Percentiles rank a stretch among this genome's conserved stretches.
phyloP scores from a whole-genome alignment of 257 asterid species.

The Rehmannia glutinosa region DNA sequence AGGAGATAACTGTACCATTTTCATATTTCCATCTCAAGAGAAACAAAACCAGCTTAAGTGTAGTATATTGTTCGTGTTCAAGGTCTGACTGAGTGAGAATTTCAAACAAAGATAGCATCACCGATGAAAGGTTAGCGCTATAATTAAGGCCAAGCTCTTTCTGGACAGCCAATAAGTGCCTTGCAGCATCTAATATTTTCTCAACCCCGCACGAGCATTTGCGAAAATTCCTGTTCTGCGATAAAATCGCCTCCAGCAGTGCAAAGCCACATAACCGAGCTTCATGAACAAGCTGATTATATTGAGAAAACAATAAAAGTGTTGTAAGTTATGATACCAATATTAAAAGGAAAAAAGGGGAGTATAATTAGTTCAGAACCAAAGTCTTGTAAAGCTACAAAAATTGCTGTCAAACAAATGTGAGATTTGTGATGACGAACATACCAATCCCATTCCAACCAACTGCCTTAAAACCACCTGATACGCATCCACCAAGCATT shows the following conservation, averaged over 20 bases:
- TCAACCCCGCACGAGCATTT: slow-evolving; percentile 55
- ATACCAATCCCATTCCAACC: slow-evolving; percentile 67
- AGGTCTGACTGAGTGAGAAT: slow-evolving; percentile 71
- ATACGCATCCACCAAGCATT: slow-evolving; percentile 66
- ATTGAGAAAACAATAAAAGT: slow-evolving; percentile 19
- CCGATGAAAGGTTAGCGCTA: slow-evolving; percentile 46
- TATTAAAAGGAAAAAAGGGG: not conserved
- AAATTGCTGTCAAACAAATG: slow-evolving; percentile 3
- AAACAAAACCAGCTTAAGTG: slow-evolving; percentile 50
- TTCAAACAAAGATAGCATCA: slow-evolving; percentile 50
- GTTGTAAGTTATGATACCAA: slow-evolving; percentile 15
- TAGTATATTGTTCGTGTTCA: slow-evolving; percentile 84
- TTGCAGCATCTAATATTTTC: slow-evolving; percentile 57
- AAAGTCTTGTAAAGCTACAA: not conserved
- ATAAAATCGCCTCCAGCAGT: slow-evolving; percentile 59
- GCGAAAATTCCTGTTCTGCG: slow-evolving; percentile 45
- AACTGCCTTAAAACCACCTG: slow-evolving; percentile 68
- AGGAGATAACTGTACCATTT: slow-evolving; percentile 45
- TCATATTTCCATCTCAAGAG: slow-evolving; percentile 81
- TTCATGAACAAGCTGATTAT: slow-evolving; percentile 56
- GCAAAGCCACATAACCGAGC: slow-evolving; percentile 70
- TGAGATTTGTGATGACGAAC: slow-evolving; percentile 13
- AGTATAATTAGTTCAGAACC: slow-evolving; percentile 13
- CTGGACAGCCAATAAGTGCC: slow-evolving; percentile 61
- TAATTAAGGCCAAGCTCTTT: slow-evolving; percentile 80